A percentile compares a stretch with the other conserved stretches of the same genome.
phyloP scores from a whole-genome alignment of 495 filamentous ascomycete species.

The Lasiosphaeriaceae sp. region DNA sequence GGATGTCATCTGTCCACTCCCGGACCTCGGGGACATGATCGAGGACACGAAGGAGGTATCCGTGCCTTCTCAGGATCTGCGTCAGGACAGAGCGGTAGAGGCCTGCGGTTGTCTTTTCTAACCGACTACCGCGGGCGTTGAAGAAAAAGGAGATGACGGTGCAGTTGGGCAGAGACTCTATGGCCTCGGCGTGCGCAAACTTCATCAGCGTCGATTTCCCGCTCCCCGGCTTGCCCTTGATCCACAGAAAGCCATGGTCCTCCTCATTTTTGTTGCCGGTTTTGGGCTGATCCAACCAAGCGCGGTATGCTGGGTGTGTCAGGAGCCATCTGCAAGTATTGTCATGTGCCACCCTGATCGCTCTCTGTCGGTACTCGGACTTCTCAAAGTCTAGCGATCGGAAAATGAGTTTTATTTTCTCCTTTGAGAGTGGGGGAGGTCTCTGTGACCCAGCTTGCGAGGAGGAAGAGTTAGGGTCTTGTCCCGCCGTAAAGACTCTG shows the following conservation, averaged over 20 bases:
- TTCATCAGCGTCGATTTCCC: too few species aligned
- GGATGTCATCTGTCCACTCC: too few species aligned
- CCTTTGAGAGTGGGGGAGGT: too few species aligned
- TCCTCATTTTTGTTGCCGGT: too few species aligned
- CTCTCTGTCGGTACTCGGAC: slow-evolving; percentile 35
- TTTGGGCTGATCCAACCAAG: slow-evolving; percentile 43
- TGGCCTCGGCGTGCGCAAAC: slow-evolving; percentile 21
- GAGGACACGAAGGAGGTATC: too few species aligned
- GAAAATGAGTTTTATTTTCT: slow-evolving; percentile 11
- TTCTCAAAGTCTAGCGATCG: slow-evolving; percentile 35
- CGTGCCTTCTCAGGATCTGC: too few species aligned
- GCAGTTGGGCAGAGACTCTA: slow-evolving; percentile 7
- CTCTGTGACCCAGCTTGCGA: too few species aligned
- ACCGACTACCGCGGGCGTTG: slow-evolving; percentile 34
- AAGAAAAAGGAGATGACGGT: slow-evolving; percentile 29
- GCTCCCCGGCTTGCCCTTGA: slow-evolving; percentile 55
- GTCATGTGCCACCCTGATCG: slow-evolving; percentile 32
- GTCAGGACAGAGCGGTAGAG: slow-evolving; percentile 53
- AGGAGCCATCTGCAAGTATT: slow-evolving; percentile 53
- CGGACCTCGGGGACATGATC: too few species aligned
- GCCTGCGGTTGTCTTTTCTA: slow-evolving; percentile 50
- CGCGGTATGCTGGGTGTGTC: slow-evolving; percentile 30
- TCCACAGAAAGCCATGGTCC: slow-evolving; percentile 54
- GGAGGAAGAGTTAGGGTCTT: too few species aligned
- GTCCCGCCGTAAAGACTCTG: too few species aligned